Base-by-base conservation (phyloP, 805 yeast species). In the Saturnispora saitoi region DNA sequence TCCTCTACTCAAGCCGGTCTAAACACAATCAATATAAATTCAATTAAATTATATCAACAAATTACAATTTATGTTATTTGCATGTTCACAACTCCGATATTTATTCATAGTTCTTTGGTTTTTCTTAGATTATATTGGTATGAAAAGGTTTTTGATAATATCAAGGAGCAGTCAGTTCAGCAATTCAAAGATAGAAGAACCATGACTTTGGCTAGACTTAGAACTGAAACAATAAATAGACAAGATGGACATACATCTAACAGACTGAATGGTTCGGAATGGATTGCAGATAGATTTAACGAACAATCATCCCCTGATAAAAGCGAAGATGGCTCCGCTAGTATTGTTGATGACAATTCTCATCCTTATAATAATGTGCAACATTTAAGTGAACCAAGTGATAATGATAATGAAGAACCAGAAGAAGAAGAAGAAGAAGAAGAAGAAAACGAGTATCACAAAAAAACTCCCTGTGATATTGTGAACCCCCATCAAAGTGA, bases 1-100 rank as follows among this genome's bases (percentile, higher is more conserved):
- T 80, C 93, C 0, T 67, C 83, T 1, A 88, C 98, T 1, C 96
- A 91, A 61, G 95, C 96, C 0, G 99, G 99, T 0, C 68, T 93
- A 48, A 89, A 88, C 61, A 83, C 96, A 0, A 70, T 86, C 22
- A 78, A 88, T 56, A 54, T 83, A 34, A 87, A 87, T 61, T 65
- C 70, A 0, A 55, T 90, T 49, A 66, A 72, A 0, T 62, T 85
- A 41, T 91, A 83, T 67, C 99, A 93, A 64, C 98, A 91, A 61
- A 75, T 89, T 14, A 70, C 76, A 9, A 64, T 91, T 2, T 87
- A 82, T 60, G 54, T 86, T 11, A 51, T 79, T 3, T 67, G 90
- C 28, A 70, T 79, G 53, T 56, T 88, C 19, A 77, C 95, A 4
- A 89, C 95, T 0, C 98, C 98, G 1, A 86, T 93, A 19, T 83